A percentile compares a stretch with the other conserved stretches of the same genome.
These are phyloP conservation scores for Lichtheimia hyalospora DNA, from an alignment of 371 early-diverging fungal genomes.

Conservation along the genomic window DNA sequence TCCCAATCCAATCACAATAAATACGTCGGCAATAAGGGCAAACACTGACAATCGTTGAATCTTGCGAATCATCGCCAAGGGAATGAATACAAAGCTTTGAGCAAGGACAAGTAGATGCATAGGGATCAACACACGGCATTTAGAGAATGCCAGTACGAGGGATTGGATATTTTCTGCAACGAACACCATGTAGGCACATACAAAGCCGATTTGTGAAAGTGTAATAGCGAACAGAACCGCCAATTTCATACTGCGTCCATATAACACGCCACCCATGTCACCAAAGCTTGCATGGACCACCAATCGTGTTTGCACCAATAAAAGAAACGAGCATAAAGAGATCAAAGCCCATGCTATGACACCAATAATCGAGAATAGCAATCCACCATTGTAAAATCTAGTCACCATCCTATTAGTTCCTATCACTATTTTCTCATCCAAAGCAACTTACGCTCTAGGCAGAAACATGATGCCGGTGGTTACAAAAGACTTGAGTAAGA, in stretches of 20 bases:
- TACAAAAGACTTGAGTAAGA: slow-evolving; percentile 85
- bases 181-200: slow-evolving; percentile 87
- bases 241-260: slow-evolving; percentile 70
- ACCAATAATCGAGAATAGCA: slow-evolving; percentile 58
- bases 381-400: slow-evolving; percentile 71
- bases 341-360: slow-evolving; percentile 56
- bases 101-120: slow-evolving; percentile 64
- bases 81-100: slow-evolving; percentile 79
- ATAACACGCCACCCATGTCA: slow-evolving; percentile 72
- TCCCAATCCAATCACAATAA: slow-evolving; percentile 77
- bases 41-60: slow-evolving; percentile 79
- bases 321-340: slow-evolving; percentile 60
- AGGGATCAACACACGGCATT: slow-evolving; percentile 54
- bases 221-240: slow-evolving; percentile 80
- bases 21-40: slow-evolving; percentile 82
- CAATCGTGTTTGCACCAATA: slow-evolving; percentile 61
- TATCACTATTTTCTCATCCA: not conserved
- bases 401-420: not conserved
- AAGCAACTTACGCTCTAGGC: slow-evolving; percentile 60
- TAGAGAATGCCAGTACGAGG: slow-evolving; percentile 60
- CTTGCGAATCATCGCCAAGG: slow-evolving; percentile 79
- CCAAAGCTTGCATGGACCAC: slow-evolving; percentile 66
- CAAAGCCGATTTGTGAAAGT: slow-evolving; percentile 84
- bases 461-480: slow-evolving; percentile 85
- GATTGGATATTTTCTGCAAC: slow-evolving; percentile 82